Conservation (phyloP, 1,139 yeast species). For the Blastobotrys indianensis region DNA sequence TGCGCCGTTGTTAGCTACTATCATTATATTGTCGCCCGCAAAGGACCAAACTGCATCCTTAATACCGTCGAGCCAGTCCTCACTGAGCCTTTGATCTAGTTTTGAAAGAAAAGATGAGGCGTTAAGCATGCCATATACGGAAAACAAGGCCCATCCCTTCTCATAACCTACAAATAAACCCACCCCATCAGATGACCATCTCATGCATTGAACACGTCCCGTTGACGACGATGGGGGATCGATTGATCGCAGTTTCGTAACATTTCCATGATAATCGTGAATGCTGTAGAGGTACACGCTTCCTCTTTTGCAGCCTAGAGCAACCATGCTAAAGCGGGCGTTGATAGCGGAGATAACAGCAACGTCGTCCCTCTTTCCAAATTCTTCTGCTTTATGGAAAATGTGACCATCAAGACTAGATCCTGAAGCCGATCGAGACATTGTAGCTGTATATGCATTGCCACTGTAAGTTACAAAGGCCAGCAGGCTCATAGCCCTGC, state of each 20-base stretch:
- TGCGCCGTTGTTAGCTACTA: conserved; percentile 16
- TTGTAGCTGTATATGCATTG: conserved; percentile 14
- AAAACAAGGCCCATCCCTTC: conserved; percentile 35
- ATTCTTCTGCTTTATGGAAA: conserved; percentile 19
- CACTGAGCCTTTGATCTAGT: conserved; percentile 23
- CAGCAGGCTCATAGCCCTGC: conserved; percentile 25
- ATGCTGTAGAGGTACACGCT: conserved; percentile 31
- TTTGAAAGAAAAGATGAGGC: conserved; percentile 30
- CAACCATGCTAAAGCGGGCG: conserved; percentile 34
- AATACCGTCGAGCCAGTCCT: conserved; percentile 32
- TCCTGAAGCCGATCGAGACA: neutral
- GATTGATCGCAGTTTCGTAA: conserved; percentile 25
- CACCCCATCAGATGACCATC: conserved; percentile 35
- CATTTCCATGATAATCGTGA: conserved; percentile 32
- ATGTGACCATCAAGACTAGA: conserved; percentile 18
- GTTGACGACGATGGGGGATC: conserved; percentile 30
- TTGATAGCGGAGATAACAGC: conserved; percentile 31
- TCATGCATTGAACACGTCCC: conserved; percentile 27
- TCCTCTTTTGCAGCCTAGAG: conserved; percentile 33
- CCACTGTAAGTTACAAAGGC: conserved; percentile 19
- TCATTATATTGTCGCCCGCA: conserved; percentile 28
- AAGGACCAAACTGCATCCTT: conserved; percentile 31
- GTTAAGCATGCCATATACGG: conserved; percentile 36
- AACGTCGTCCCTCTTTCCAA: conserved; percentile 16
- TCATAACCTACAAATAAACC: conserved; percentile 34